phyloP scores from a whole-genome alignment of 2,329 filamentous ascomycete species.

The Xylaria sp. region DNA sequence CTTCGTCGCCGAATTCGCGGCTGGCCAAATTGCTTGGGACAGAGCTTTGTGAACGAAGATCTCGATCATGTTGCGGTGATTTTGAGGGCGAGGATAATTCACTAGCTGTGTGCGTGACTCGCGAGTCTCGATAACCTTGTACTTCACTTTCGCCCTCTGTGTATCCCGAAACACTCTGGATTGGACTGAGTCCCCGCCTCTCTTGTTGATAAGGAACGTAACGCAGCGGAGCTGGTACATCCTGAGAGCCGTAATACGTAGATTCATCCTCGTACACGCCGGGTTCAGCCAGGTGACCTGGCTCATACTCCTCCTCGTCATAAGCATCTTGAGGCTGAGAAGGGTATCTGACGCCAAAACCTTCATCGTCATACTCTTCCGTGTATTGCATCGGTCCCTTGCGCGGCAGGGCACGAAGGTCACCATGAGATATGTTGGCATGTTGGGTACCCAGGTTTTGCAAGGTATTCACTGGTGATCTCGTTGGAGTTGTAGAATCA shows the following conservation, averaged over 20 bases:
- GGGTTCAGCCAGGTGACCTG: conserved; percentile 43
- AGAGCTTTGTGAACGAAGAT: conserved; percentile 59
- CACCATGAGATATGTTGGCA: conserved; percentile 64
- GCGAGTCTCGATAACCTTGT: conserved; percentile 62
- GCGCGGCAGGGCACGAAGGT: conserved; percentile 60
- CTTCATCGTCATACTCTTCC: conserved; percentile 56
- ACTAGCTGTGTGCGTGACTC: conserved; percentile 53
- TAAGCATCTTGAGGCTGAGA: conserved; percentile 43
- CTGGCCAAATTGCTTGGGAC: conserved; percentile 56
- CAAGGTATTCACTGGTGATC: conserved; percentile 56
- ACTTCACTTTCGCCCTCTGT: conserved; percentile 70
- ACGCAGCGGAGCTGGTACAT: conserved; percentile 67
- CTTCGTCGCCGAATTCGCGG: conserved; percentile 64
- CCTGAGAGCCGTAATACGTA: conserved; percentile 62
- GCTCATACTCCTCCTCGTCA: conserved; percentile 52
- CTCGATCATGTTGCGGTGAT: conserved; percentile 53
- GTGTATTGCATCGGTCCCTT: conserved; percentile 49
- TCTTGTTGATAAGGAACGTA: conserved; percentile 73
- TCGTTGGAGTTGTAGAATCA: conserved; percentile 64
- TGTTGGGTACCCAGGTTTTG: conserved; percentile 72
- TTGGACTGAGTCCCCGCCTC: conserved; percentile 79
- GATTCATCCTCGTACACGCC: conserved; percentile 50
- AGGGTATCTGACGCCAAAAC: conserved; percentile 51
- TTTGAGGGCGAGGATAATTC: conserved; percentile 68
- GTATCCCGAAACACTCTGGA: conserved; percentile 90